Evolutionary conservation across 306 rosid species (phyloP), one percentile per base, ranked within the genome.

Genomic region (Corylus heterophylla): DNA sequence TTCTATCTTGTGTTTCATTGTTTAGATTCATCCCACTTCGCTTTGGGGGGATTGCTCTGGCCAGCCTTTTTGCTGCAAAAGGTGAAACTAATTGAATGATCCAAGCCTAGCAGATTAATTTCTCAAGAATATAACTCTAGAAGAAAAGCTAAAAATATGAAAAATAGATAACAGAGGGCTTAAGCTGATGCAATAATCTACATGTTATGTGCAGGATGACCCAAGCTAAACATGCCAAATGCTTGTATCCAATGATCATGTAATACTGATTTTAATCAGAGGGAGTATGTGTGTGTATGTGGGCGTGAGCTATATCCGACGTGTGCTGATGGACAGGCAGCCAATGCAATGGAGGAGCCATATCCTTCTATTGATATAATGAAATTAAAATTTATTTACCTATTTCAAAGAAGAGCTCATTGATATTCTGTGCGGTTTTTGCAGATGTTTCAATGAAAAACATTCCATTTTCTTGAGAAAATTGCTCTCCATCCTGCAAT

Each of bases 391-490:
- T 42, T 39, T 84, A 63, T 42, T 39, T 84, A 93, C 98, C 98
- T 82, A 90, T 91, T 82, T 93, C 98, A 69, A 77, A 86, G 88
- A 93, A 93, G 69, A 91, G 93, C 48, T 93, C 98, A 68, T 90
- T 90, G 75, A 90, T 74, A 79, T 93, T 93, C 59, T 82, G 91
- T 27, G 95, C 87, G 69, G 92, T 91, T 87, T 86, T 89, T 27
- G 98, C 98, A 52, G 97, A 93, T n/a, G 98, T 87, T 87, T 91
- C 97, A 76, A 87, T 85, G 88, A 80, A 91, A 79, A 93, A 89
- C 94, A 91, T 90, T 69, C 93, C 98, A 76, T 91, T 89, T 73
- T 91, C 97, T 72, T 87, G 91, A 22, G 97, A 89, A 87, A 77
- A 90, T 83, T 87, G 86, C 63, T 91, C 90, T 72, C 90, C 98